Evolutionary conservation across 768 basidiomycete species (phyloP).

Genomic region (Amanita exitialis): DNA sequence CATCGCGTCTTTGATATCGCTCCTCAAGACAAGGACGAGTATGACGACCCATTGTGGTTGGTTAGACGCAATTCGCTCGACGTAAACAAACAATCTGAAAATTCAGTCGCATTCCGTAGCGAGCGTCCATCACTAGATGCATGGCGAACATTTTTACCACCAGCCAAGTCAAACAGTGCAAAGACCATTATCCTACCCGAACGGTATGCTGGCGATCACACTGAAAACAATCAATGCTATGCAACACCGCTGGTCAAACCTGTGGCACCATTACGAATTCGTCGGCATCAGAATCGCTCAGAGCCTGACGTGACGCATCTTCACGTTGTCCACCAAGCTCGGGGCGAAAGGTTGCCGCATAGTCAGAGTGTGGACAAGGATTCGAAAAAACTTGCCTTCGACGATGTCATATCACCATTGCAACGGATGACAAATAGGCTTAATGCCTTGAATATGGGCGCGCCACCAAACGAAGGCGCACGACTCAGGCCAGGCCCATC

Average conservation of each 20-base stretch:
- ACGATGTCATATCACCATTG: slow-evolving; percentile 2
- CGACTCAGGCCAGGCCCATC: slow-evolving; percentile 2
- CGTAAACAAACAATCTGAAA: neutral
- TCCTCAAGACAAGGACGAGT: neutral
- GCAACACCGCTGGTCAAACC: neutral
- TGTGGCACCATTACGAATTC: neutral
- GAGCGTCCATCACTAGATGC: neutral
- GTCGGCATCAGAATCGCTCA: neutral
- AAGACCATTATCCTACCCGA: neutral
- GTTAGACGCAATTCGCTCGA: neutral
- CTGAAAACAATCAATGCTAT: neutral
- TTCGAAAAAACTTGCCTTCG: neutral
- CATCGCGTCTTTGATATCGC: slow-evolving; percentile 1
- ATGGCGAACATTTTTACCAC: neutral
- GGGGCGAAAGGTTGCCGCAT: neutral
- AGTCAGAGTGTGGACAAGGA: neutral
- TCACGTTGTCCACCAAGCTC: neutral
- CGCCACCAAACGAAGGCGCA: neutral
- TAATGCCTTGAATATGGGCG: neutral
- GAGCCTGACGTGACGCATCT: neutral
- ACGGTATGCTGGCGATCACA: neutral
- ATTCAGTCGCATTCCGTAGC: too few species aligned
- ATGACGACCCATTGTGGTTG: neutral
- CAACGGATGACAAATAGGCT: slow-evolving; percentile 4
- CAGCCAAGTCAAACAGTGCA: neutral